Base-by-base conservation (phyloP, 768 basidiomycete genomes). In the Mycena venus region DNA sequence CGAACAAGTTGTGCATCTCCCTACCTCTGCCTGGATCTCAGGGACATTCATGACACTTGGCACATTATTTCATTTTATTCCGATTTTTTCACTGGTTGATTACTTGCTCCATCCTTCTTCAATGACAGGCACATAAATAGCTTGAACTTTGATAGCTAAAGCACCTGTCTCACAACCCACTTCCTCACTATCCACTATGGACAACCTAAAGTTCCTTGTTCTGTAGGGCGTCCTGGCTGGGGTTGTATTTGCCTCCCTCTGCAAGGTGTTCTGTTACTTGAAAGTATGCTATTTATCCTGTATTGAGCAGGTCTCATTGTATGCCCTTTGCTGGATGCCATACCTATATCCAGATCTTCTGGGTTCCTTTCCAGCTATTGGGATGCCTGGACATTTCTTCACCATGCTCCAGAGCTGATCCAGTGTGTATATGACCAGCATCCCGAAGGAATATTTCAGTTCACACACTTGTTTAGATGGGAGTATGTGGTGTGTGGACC, bases 401-500 rank as follows among this genome's bases (percentile, higher is more conserved):
- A 3, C 7, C n/a, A 70, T 29, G 67, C 73, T 4, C 25, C 73
- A 25, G 62, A 62, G 2, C 42, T 68, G 15, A 42, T 69, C 3
- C 73, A 74, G 38, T 53, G 15, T 6, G 73, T 67, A 2, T 74
- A 65, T 32, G 56, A 69, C 29, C 38, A 31, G 17, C 36, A 74
- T 25, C 61, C 61, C 11, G 38, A 74, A 2, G 62, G 73, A 14
- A 25, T 69, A n/a, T 74, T 74, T 31, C 73, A 67, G 42, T 1
- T 68, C 10, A 51, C 67, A 17, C 62, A 67, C 21, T 21, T 56
- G 12, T 74, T 51, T 6, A 65, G 56, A 29, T 90, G 90, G 90
- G 67, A 77, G 0, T 83, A 89, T 44, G 68, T 90, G 19, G 74
- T 87, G 7, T 75, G 79, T 19, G 79, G 77, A 14, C 78, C 77